Evolutionary conservation across 768 basidiomycete species (phyloP).

Genomic region (Psilocybe cubensis): DNA sequence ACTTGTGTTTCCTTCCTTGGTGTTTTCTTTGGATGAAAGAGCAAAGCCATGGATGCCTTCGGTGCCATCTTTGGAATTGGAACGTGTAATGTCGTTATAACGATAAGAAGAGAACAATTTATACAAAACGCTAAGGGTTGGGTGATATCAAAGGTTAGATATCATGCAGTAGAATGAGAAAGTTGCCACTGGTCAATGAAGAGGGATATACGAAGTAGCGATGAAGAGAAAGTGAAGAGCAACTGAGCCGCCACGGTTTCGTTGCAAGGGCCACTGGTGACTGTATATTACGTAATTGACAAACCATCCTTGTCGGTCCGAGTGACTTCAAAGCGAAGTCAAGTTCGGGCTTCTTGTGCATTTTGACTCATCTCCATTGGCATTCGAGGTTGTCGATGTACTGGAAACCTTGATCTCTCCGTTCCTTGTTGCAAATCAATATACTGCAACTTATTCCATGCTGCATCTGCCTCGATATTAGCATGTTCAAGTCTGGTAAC

Average conservation of each 20-base stretch:
- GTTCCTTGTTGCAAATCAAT: neutral
- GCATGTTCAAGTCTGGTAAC: constrained; percentile 23
- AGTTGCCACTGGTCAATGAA: neutral
- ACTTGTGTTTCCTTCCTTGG: constrained; percentile 37
- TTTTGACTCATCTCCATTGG: neutral
- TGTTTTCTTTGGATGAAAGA: constrained; percentile 75
- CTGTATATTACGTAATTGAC: no score
- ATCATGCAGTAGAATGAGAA: neutral
- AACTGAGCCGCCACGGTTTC: no score
- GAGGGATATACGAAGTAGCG: neutral
- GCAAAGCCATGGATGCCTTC: constrained; percentile 45
- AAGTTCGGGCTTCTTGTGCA: neutral
- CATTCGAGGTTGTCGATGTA: neutral
- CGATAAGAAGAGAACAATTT: neutral
- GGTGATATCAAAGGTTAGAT: neutral
- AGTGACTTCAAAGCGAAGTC: no score
- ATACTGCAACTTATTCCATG: constrained; percentile 8
- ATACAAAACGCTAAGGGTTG: neutral
- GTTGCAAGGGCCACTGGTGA: no score
- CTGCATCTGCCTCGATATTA: constrained; percentile 11
- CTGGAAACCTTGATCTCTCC: neutral
- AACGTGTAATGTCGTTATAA: constrained; percentile 1
- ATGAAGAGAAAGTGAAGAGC: neutral
- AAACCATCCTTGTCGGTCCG: neutral
- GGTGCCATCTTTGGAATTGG: constrained; percentile 40